Conservation (phyloP, 2,329 filamentous ascomycete species). For the Nigrospora oryzae region DNA sequence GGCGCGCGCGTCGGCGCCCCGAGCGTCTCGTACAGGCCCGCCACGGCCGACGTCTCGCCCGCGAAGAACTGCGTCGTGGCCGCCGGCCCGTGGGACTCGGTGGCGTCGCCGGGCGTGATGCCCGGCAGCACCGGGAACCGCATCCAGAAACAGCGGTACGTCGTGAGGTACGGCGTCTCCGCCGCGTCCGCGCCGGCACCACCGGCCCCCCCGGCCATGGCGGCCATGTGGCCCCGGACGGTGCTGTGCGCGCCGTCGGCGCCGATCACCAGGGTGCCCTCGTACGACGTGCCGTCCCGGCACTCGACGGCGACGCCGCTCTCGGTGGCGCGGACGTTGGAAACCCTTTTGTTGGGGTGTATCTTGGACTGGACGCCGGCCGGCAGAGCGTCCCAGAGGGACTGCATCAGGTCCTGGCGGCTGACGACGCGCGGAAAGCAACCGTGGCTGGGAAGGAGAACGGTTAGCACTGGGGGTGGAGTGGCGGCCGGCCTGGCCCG, state of each 20-base stretch:
- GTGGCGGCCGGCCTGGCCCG: too few species aligned
- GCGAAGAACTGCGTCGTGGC: conserved; percentile 19
- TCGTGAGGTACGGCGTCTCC: conserved; percentile 20
- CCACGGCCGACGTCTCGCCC: conserved; percentile 17
- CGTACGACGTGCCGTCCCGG: conserved; percentile 22
- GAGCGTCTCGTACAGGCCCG: conserved; percentile 24
- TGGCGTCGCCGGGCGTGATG: conserved; percentile 12
- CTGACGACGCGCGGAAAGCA: conserved; percentile 18
- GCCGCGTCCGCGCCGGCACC: conserved; percentile 9
- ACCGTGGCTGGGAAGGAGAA: conserved; percentile 14
- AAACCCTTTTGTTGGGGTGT: conserved; percentile 13
- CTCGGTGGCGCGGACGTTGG: neutral
- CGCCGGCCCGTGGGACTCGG: conserved; percentile 20
- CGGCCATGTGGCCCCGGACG: conserved; percentile 21
- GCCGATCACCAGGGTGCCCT: conserved; percentile 29
- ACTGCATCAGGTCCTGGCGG: conserved; percentile 23
- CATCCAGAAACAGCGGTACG: conserved; percentile 25
- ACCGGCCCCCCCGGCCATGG: neutral
- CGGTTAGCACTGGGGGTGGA: neutral
- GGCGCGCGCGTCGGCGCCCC: conserved; percentile 13
- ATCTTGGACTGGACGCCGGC: conserved; percentile 16
- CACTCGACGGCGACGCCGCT: conserved; percentile 7
- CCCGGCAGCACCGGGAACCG: conserved; percentile 15
- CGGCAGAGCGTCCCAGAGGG: conserved; percentile 21
- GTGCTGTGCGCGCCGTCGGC: conserved; percentile 31